Evolutionary conservation across 805 yeast genomes (phyloP), one percentile per base, ranked within the genome.

Genomic region (Candida glaebosa): DNA sequence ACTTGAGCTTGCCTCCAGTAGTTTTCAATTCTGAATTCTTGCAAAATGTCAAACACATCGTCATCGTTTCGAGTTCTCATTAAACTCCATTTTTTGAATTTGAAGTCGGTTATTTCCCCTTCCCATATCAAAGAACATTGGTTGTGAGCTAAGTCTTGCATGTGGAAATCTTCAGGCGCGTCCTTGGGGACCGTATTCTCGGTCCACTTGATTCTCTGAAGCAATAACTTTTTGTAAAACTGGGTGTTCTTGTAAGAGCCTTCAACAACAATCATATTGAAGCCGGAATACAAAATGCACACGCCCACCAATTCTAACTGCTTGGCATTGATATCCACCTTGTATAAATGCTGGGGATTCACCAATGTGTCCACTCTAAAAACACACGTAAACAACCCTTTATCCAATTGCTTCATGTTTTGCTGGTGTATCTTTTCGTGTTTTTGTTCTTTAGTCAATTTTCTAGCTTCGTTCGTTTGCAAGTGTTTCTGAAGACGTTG

Each of bases 271-370:
- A 91, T 72, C 31, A 90, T 53, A 31, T 77, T 77, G 46, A 78
- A 73, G 12, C 51, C 60, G 2, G 71, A 64, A 17, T 75, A 58
- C 2, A 69, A 57, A 3, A 82, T 52, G 43, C 82, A 73, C 18
- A 79, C 67, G 0, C 99, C 99, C 2, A 67, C 69, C 18, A 90
- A 60, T 2, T 68, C 75, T 37, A 79, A 57, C 56, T 91, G 91
- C 48, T 79, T 79, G 1, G 96, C 95, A 58, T 88, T 88, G 46
- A 76, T 77, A 52, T 87, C 90, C 5, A 90, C 74, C 54, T 89
- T 86, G 61, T 69, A 89, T 35, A 76, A 63, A 48, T 87, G 86
- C 46, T 82, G 81, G 0, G 85, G 83, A 57, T 82, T 82, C 1
- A 68, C 65, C 9, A 87, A 59, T 34, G 70, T 61, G 16, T 70